Conservation (phyloP, 495 filamentous ascomycete species). For the Poronia punctata region DNA sequence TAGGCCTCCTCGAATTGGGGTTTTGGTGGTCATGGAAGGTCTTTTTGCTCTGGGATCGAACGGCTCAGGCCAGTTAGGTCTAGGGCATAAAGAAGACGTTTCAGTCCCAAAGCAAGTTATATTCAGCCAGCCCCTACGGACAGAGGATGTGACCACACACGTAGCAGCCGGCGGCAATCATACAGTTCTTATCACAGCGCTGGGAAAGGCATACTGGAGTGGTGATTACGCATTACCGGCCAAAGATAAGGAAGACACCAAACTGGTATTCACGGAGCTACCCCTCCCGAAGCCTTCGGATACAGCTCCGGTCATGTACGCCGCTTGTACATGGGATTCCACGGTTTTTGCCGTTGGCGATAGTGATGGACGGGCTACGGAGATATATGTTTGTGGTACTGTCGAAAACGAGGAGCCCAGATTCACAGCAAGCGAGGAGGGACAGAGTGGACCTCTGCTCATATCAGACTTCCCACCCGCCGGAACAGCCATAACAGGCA, state of each 20-base stretch:
- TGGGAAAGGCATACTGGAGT: slow-evolving; percentile 53
- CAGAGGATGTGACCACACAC: slow-evolving; percentile 14
- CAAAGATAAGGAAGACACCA: slow-evolving; percentile 1
- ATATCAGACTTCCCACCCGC: slow-evolving; percentile 57
- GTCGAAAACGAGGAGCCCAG: slow-evolving; percentile 19
- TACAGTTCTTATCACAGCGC: slow-evolving; percentile 59
- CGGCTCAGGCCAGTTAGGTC: slow-evolving; percentile 76
- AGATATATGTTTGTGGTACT: slow-evolving; percentile 55
- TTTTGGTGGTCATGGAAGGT: slow-evolving; percentile 31
- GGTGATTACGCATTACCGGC: slow-evolving; percentile 53
- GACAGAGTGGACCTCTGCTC: slow-evolving; percentile 5
- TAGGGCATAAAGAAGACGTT: slow-evolving; percentile 69
- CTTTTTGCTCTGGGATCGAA: slow-evolving; percentile 90
- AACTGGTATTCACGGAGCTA: slow-evolving; percentile 20
- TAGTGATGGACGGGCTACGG: slow-evolving; percentile 25
- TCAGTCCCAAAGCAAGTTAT: slow-evolving; percentile 57
- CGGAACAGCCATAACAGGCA: slow-evolving; percentile 41
- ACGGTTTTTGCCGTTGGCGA: slow-evolving; percentile 48
- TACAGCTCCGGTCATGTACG: slow-evolving; percentile 15
- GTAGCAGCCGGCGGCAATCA: slow-evolving; percentile 81
- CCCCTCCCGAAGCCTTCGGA: slow-evolving; percentile 5
- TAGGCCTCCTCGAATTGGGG: no score
- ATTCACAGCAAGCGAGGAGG: neutral
- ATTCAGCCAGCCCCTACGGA: slow-evolving; percentile 27
- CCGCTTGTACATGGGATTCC: slow-evolving; percentile 72